Evolutionary conservation across 176 grass and related monocot genomes (phyloP).

Genomic region (Zea mays): DNA sequence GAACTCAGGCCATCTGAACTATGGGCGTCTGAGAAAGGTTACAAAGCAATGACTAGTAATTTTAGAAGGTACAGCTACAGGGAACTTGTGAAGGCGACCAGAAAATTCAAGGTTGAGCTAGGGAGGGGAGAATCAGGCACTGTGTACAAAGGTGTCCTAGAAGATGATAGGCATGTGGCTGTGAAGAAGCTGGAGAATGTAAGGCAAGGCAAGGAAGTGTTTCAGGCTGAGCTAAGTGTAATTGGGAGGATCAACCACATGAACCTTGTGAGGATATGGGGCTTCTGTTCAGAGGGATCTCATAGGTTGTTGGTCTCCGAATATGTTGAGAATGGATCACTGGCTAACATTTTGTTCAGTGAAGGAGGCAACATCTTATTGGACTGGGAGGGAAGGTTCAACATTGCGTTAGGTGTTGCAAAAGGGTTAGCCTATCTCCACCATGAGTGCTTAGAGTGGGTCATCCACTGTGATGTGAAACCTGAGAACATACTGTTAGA

Average conservation of each 20-base stretch:
- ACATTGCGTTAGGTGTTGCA: conserved; percentile 8
- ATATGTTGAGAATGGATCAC: conserved; percentile 50
- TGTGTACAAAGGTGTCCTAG: conserved; percentile 13
- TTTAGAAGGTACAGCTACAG: conserved; percentile 43
- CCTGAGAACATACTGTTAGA: conserved; percentile 37
- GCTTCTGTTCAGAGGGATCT: conserved; percentile 40
- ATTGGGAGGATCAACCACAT: conserved; percentile 43
- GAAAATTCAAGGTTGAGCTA: conserved; percentile 27
- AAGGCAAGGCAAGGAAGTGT: conserved; percentile 23
- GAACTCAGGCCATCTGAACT: conserved; percentile 33
- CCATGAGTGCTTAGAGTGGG: conserved; percentile 54
- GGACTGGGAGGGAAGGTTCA: conserved; percentile 42
- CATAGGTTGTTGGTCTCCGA: conserved; percentile 47
- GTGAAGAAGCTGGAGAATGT: conserved; percentile 32
- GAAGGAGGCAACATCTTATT: conserved; percentile 11
- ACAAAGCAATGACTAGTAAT: conserved; percentile 39
- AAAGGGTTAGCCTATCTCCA: conserved; percentile 56
- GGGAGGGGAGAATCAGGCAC: conserved; percentile 13
- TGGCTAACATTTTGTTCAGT: conserved; percentile 44
- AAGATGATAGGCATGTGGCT: neutral
- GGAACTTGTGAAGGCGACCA: conserved; percentile 19
- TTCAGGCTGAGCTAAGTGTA: conserved; percentile 34
- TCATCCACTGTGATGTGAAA: conserved; percentile 53
- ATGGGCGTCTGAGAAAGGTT: conserved; percentile 35
- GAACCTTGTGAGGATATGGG: conserved; percentile 55